These are phyloP conservation scores for Agaricus subrufescens DNA, from an alignment of 768 basidiomycete genomes.

Conservation along the genomic window DNA sequence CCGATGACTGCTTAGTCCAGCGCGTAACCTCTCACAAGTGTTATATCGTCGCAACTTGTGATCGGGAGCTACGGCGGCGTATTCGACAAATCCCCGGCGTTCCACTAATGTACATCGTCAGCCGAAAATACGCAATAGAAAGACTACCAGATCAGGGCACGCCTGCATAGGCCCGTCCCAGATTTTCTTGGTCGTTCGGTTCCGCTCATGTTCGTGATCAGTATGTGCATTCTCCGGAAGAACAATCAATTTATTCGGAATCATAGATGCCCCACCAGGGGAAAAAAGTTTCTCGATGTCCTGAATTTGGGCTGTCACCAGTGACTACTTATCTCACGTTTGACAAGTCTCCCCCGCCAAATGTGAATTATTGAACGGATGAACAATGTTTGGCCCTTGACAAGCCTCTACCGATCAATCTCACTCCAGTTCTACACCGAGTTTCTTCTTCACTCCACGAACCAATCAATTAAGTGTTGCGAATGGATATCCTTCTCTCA, in stretches of 20 bases:
- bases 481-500: too few relatives aligned
- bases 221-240: not conserved
- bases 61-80: constrained; percentile 87
- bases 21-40: constrained; percentile 93
- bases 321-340: not conserved
- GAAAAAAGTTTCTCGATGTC: too few relatives aligned
- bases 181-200: not conserved
- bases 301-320: too few relatives aligned
- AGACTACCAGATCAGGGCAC: constrained; percentile 92
- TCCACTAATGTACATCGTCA: constrained; percentile 96
- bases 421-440: not conserved
- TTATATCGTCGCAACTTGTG: constrained; percentile 97
- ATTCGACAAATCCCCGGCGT: constrained; percentile 92
- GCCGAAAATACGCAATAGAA: constrained; percentile 90
- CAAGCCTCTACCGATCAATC: too few relatives aligned
- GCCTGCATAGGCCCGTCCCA: constrained; percentile 36
- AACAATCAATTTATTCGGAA: not conserved
- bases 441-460: too few relatives aligned
- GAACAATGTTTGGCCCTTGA: too few relatives aligned
- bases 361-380: too few relatives aligned
- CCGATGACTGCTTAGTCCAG: constrained; percentile 97
- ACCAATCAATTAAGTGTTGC: too few relatives aligned
- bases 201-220: too few relatives aligned
- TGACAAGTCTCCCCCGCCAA: not conserved
- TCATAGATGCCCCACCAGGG: too few relatives aligned